A percentile compares a stretch with the other conserved stretches of the same genome.
phyloP scores from a whole-genome alignment of 306 rosid genomes.

The Corylus americana region DNA sequence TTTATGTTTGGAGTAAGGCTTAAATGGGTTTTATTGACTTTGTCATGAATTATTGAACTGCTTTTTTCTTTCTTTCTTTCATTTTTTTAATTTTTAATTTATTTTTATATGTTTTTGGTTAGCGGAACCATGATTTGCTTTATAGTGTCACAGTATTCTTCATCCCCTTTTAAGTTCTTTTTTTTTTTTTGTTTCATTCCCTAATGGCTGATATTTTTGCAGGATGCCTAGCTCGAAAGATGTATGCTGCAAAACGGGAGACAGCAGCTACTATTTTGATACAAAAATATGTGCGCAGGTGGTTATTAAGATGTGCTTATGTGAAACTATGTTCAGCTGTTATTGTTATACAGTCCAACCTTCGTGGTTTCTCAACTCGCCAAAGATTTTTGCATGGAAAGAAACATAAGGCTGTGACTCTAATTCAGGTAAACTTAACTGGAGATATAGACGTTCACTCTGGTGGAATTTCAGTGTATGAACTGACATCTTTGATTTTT shows the following conservation, averaged over 20 bases:
- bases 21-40: neutral
- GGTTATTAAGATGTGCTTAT: conserved; percentile 53
- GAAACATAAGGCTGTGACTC: conserved; percentile 76
- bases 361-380: conserved; percentile 71
- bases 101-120: neutral
- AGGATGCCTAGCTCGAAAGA: conserved; percentile 73
- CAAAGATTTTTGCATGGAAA: conserved; percentile 56
- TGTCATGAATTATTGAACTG: neutral
- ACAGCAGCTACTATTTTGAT: conserved; percentile 59
- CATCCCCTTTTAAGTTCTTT: conserved; percentile 2
- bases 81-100: neutral
- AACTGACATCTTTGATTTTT: neutral
- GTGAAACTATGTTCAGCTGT: conserved; percentile 55
- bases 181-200: conserved; percentile 18
- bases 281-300: conserved; percentile 68
- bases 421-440: conserved; percentile 68
- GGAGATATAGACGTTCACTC: conserved; percentile 5
- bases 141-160: neutral
- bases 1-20: neutral
- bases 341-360: conserved; percentile 59
- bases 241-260: conserved; percentile 67
- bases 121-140: neutral
- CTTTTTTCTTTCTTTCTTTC: neutral
- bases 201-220: conserved; percentile 29
- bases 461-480: conserved; percentile 19